Percentiles rank a stretch among this genome's conserved stretches.
phyloP scores from a whole-genome alignment of 225 moss, liverwort and hornwort genomes.

The Pleurozium schreberi region DNA sequence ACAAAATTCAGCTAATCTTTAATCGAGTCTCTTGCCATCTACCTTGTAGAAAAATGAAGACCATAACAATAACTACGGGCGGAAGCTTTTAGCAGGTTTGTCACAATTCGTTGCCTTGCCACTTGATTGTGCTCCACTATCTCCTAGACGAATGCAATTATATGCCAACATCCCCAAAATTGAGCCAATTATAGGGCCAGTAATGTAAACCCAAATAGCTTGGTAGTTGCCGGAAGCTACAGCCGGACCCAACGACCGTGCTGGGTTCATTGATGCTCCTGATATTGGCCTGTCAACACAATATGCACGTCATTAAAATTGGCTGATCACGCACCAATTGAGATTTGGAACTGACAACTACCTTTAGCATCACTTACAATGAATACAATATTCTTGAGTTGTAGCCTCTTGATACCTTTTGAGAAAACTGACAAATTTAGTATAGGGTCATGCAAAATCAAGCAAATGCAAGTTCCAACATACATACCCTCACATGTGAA shows the following conservation, averaged over 20 bases:
- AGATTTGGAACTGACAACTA: neutral
- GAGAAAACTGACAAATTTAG: neutral
- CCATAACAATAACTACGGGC: neutral
- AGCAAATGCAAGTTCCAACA: neutral
- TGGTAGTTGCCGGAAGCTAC: constrained; percentile 33
- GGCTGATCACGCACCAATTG: neutral
- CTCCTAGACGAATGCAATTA: constrained; percentile 31
- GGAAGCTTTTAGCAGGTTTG: constrained; percentile 18
- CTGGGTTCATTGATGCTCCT: constrained; percentile 92
- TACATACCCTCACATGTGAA: neutral
- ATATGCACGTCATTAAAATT: neutral
- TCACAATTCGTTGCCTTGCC: neutral
- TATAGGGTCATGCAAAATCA: neutral
- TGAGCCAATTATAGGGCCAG: constrained; percentile 48
- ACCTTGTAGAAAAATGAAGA: neutral
- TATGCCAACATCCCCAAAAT: constrained; percentile 53
- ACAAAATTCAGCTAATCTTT: neutral
- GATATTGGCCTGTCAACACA: constrained; percentile 56
- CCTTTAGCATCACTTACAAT: neutral
- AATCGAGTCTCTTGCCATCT: neutral
- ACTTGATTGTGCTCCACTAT: neutral
- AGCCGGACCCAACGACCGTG: constrained; percentile 68
- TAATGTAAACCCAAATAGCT: constrained; percentile 56
- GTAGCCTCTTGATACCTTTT: neutral
- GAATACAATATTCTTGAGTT: neutral